Percentiles rank a stretch among this genome's conserved stretches.
These are phyloP conservation scores for Escovopsis sp. DNA, from an alignment of 2,329 filamentous ascomycete genomes.

Conservation along the genomic window DNA sequence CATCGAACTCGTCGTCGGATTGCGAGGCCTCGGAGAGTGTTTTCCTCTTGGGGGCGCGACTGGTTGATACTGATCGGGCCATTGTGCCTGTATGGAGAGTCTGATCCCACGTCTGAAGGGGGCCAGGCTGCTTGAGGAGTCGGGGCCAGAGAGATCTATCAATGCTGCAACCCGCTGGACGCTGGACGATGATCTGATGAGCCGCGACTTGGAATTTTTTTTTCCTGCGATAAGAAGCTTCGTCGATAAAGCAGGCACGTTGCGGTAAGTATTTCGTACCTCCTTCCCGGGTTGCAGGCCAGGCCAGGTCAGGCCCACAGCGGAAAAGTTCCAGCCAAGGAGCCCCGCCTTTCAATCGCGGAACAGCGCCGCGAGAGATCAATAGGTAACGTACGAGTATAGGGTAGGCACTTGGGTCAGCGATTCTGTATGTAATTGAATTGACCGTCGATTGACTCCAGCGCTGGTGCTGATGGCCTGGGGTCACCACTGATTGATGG, in stretches of 20 bases:
- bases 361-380: too few species aligned
- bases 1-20: slow-evolving; percentile 44
- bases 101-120: neutral
- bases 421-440: too few species aligned
- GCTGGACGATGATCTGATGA: neutral
- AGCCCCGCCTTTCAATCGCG: neutral
- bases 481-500: too few species aligned
- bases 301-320: too few species aligned
- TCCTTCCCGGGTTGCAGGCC: too few species aligned
- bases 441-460: too few species aligned
- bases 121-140: too few species aligned
- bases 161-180: neutral
- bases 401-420: too few species aligned
- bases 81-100: slow-evolving; percentile 2
- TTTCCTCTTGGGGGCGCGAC: slow-evolving; percentile 45
- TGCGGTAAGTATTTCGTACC: neutral
- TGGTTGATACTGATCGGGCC: slow-evolving; percentile 6
- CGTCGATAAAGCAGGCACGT: slow-evolving; percentile 2
- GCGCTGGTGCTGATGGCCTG: too few species aligned
- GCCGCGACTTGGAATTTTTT: slow-evolving; percentile 4
- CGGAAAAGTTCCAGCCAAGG: slow-evolving; percentile 2
- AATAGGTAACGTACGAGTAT: too few species aligned
- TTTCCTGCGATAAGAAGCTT: slow-evolving; percentile 3
- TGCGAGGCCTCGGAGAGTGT: slow-evolving; percentile 40
- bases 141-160: too few species aligned